Conservation (phyloP, 2,329 filamentous ascomycete genomes). For the Calonectria naviculata region DNA sequence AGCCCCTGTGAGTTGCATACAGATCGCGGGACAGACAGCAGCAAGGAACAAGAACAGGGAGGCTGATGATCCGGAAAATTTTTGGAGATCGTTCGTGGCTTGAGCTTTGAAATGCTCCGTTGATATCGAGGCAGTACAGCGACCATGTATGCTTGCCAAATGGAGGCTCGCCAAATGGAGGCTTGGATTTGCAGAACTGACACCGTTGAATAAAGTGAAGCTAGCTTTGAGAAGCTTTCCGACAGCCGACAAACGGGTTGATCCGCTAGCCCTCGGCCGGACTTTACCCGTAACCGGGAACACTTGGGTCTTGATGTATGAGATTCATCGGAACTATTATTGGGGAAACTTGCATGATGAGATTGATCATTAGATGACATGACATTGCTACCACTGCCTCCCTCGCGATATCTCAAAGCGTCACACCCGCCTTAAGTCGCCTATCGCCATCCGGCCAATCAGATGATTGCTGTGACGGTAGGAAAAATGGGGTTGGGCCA, state of each 20-base stretch:
- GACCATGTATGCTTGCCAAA: not conserved
- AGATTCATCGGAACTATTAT: not conserved
- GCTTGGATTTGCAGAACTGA: not conserved
- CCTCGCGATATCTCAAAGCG: not conserved
- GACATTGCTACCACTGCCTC: not conserved
- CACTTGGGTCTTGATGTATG: not conserved
- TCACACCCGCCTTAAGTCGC: slow-evolving; percentile 19
- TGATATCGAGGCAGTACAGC: not conserved
- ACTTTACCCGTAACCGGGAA: not conserved
- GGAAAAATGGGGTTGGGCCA: slow-evolving; percentile 29
- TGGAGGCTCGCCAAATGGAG: too few relatives aligned
- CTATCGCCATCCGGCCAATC: slow-evolving; percentile 29
- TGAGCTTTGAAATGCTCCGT: not conserved
- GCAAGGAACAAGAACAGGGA: not conserved
- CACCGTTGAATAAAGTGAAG: not conserved
- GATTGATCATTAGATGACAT: not conserved
- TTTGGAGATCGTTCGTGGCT: slow-evolving; percentile 2
- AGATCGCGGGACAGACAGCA: not conserved
- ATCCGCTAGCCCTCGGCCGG: not conserved
- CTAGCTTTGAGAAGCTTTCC: not conserved
- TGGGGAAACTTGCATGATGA: not conserved
- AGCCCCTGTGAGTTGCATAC: not conserved
- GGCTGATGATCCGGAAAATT: slow-evolving; percentile 3
- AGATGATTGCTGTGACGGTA: slow-evolving; percentile 20
- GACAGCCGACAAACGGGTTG: not conserved